Conservation (phyloP, 1,284 basidiomycete genomes). For the Cutaneotrichosporon spelunceum region DNA sequence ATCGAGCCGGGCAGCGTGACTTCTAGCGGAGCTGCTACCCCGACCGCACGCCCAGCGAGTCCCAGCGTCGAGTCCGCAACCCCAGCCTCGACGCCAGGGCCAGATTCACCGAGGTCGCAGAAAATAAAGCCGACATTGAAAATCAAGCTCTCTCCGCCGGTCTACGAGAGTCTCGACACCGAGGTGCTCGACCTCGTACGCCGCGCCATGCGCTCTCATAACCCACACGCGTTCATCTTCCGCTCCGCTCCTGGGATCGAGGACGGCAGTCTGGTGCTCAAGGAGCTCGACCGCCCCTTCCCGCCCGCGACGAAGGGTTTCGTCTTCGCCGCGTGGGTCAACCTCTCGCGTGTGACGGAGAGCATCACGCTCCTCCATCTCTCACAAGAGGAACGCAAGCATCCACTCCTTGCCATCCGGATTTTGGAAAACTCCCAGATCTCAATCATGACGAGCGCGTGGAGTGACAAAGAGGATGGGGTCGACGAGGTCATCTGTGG, state of each 20-base stretch:
- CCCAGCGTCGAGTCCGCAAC: background rate
- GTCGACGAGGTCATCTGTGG: slow-evolving; percentile 43
- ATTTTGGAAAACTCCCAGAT: slow-evolving; percentile 51
- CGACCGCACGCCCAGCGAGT: background rate
- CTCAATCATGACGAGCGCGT: slow-evolving; percentile 33
- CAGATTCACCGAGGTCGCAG: slow-evolving; percentile 5
- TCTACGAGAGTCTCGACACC: slow-evolving; percentile 28
- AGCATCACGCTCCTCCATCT: slow-evolving; percentile 45
- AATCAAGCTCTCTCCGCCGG: slow-evolving; percentile 7
- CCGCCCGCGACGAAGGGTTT: slow-evolving; percentile 42
- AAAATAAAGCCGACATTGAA: slow-evolving; percentile 9
- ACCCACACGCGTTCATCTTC: slow-evolving; percentile 45
- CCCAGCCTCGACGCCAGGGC: background rate
- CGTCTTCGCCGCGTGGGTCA: slow-evolving; percentile 46
- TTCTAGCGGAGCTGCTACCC: slow-evolving; percentile 4
- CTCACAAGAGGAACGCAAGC: slow-evolving; percentile 31
- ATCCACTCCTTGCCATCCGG: slow-evolving; percentile 33
- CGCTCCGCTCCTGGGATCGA: slow-evolving; percentile 26
- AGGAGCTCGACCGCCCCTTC: slow-evolving; percentile 42
- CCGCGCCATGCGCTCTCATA: slow-evolving; percentile 40
- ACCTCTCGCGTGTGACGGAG: slow-evolving; percentile 43
- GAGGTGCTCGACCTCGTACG: slow-evolving; percentile 46
- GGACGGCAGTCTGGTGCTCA: slow-evolving; percentile 38
- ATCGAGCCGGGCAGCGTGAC: slow-evolving; percentile 4
- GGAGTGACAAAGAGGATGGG: slow-evolving; percentile 15